phyloP scores from a whole-genome alignment of 176 grass and related monocot genomes.

The Aegilops umbellulata region DNA sequence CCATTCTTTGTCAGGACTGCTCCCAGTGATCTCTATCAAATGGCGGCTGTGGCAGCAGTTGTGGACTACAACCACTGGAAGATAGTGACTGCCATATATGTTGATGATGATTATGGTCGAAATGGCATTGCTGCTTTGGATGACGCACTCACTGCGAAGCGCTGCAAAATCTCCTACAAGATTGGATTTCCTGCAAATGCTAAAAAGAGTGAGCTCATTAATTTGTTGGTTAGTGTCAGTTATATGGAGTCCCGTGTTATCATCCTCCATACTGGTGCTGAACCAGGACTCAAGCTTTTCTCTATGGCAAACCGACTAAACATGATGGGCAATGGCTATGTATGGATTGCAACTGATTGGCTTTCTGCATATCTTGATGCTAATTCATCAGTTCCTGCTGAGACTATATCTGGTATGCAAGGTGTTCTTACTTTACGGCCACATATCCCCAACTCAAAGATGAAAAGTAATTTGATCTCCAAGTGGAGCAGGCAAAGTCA shows the following conservation, averaged over 20 bases:
- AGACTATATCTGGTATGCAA: conserved; percentile 75
- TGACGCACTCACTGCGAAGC: conserved; percentile 59
- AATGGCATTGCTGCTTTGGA: conserved; percentile 88
- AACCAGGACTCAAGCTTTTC: conserved; percentile 48
- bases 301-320: conserved; percentile 63
- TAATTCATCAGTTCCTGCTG: conserved; percentile 49
- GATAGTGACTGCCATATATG: conserved; percentile 69
- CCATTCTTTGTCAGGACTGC: conserved; percentile 83
- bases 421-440: conserved; percentile 75
- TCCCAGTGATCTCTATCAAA: conserved; percentile 82
- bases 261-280: conserved; percentile 54
- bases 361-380: conserved; percentile 74
- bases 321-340: conserved; percentile 86
- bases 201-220: conserved; percentile 52
- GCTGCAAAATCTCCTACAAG: conserved; percentile 76
- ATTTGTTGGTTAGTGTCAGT: conserved; percentile 58
- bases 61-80: conserved; percentile 84
- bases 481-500: conserved; percentile 65
- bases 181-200: conserved; percentile 44
- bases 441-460: conserved; percentile 65
- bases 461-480: conserved; percentile 67
- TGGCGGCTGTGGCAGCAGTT: conserved; percentile 75
- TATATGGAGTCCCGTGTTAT: conserved; percentile 88
- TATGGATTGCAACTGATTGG: conserved; percentile 97
- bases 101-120: conserved; percentile 89